Conservation (phyloP, 148 eudicot species). For the Hydrangea macrophylla region DNA sequence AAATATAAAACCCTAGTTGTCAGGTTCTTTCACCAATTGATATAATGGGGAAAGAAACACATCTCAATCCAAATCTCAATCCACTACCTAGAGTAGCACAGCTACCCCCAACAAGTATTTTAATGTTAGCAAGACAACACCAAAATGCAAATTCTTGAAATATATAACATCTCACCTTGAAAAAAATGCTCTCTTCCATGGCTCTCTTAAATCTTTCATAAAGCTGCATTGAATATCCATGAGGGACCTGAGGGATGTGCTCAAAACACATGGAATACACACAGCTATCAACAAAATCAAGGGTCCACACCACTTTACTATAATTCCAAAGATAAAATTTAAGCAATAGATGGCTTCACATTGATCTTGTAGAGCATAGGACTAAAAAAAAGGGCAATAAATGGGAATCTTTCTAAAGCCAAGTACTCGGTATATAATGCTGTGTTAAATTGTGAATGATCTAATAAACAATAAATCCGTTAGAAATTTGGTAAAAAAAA, state of each 20-base stretch:
- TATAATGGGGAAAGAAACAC: no score
- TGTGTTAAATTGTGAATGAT: no score
- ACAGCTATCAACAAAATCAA: slow-evolving; percentile 22
- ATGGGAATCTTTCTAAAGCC: no score
- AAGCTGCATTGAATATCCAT: slow-evolving; percentile 11
- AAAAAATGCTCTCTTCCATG: slow-evolving; percentile 21
- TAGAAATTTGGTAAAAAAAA: no score
- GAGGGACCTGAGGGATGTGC: no score
- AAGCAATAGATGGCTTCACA: not conserved
- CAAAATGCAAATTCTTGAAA: not conserved
- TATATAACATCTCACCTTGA: slow-evolving; percentile 11
- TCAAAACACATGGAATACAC: slow-evolving; percentile 25
- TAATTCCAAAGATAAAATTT: not conserved
- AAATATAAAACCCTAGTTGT: no score
- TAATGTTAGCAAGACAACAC: not conserved
- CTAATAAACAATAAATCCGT: no score
- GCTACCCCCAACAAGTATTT: not conserved
- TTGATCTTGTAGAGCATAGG: no score
- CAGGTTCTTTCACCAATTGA: no score
- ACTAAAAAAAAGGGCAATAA: not conserved
- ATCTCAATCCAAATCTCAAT: not conserved
- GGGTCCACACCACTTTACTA: slow-evolving; percentile 5
- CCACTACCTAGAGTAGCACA: not conserved
- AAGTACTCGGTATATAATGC: no score
- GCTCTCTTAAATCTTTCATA: slow-evolving; percentile 18